Percentiles rank a stretch among this genome's conserved stretches.
These are phyloP conservation scores for Helichrysum umbraculigerum DNA, from an alignment of 129 eudicot genomes.

Conservation along the genomic window DNA sequence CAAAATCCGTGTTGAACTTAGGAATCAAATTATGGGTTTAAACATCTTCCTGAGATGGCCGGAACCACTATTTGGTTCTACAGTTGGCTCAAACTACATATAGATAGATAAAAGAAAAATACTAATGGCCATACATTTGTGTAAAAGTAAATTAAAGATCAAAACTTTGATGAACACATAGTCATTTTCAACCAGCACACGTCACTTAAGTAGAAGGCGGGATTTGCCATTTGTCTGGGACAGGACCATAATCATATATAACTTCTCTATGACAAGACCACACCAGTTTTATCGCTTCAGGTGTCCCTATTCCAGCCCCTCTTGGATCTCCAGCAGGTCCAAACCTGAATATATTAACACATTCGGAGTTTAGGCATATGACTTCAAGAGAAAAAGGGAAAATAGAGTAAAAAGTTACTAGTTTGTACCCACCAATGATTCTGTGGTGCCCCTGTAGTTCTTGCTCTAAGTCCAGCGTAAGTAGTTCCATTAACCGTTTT, in stretches of 20 bases:
- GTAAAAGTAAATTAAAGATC: neutral
- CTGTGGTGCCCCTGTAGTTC: conserved; percentile 98
- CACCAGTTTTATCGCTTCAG: conserved; percentile 90
- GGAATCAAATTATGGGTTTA: conserved; percentile 24
- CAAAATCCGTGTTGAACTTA: neutral
- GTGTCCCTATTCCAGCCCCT: conserved; percentile 97
- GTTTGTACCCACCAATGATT: conserved; percentile 65
- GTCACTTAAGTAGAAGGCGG: conserved; percentile 62
- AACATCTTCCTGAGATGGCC: conserved; percentile 7
- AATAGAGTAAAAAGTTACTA: neutral
- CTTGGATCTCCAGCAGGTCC: conserved; percentile 98
- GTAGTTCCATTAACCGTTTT: conserved; percentile 91
- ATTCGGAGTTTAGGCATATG: neutral
- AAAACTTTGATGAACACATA: conserved; percentile 18
- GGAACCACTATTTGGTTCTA: conserved; percentile 28
- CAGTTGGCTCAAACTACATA: conserved; percentile 13
- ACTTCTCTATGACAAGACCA: conserved; percentile 98
- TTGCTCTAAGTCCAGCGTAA: conserved; percentile 86
- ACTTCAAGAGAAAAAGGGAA: neutral
- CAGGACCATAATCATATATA: conserved; percentile 76
- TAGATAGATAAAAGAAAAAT: neutral
- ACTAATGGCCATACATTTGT: neutral
- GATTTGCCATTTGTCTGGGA: conserved; percentile 64
- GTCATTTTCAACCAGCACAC: neutral
- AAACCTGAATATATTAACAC: conserved; percentile 46